phyloP scores from a whole-genome alignment of 2,329 filamentous ascomycete genomes.

The Colletotrichum australisinense region DNA sequence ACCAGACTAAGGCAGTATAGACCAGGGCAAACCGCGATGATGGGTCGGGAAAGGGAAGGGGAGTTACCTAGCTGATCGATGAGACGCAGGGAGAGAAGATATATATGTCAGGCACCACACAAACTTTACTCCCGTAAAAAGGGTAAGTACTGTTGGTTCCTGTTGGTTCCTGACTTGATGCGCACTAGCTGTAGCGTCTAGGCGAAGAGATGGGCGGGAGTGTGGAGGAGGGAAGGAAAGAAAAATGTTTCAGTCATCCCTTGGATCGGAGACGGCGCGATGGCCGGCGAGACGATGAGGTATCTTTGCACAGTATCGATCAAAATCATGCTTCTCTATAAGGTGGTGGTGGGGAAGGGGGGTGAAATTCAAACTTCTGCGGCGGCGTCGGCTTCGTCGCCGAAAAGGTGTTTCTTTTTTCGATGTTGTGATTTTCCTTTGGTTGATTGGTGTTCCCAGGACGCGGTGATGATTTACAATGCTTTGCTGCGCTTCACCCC shows the following conservation, averaged over 20 bases:
- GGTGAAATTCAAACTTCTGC: not conserved
- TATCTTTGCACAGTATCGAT: not conserved
- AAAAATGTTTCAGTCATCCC: conserved; percentile 14
- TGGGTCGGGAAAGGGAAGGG: not conserved
- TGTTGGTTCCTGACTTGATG: not conserved
- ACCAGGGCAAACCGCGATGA: not conserved
- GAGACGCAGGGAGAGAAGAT: conserved; percentile 1
- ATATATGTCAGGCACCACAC: not conserved
- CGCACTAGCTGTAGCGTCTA: too few species aligned
- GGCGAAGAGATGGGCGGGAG: not conserved
- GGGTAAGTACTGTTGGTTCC: not conserved
- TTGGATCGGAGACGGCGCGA: conserved; percentile 4
- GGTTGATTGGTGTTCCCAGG: not conserved
- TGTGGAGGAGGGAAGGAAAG: not conserved
- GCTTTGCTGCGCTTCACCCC: not conserved
- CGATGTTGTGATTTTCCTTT: too few species aligned
- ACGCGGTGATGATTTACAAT: not conserved
- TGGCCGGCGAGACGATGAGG: not conserved
- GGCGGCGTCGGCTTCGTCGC: not conserved
- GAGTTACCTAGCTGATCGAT: not conserved
- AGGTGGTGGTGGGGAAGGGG: too few species aligned
- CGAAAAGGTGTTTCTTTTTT: not conserved
- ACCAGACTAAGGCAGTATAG: not conserved
- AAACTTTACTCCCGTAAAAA: not conserved
- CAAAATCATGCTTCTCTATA: not conserved